These are phyloP conservation scores for Francoa sonchifolia DNA, from an alignment of 441 rosid species.

Conservation along the genomic window DNA sequence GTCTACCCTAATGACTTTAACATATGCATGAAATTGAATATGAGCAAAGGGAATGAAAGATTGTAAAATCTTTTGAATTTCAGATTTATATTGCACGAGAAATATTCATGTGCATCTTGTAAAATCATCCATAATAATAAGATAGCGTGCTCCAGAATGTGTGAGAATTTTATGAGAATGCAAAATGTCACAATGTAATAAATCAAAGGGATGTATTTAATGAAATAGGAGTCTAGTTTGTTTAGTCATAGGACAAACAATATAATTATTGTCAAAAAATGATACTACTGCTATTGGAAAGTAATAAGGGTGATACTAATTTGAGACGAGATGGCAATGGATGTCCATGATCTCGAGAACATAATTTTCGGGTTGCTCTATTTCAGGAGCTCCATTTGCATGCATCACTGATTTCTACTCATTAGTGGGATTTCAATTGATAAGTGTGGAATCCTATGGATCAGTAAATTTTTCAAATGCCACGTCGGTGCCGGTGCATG, in stretches of 20 bases:
- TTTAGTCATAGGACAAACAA: not conserved
- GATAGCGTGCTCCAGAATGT: not conserved
- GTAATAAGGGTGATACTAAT: too few relatives aligned
- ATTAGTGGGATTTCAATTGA: too few relatives aligned
- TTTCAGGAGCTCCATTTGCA: too few relatives aligned
- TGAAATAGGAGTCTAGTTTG: not conserved
- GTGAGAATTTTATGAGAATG: not conserved
- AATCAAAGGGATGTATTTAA: not conserved
- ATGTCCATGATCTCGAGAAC: too few relatives aligned
- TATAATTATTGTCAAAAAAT: too few relatives aligned
- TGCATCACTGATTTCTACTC: too few relatives aligned
- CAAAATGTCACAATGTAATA: not conserved
- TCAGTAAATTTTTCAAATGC: too few relatives aligned
- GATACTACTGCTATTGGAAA: too few relatives aligned
- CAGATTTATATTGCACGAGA: not conserved
- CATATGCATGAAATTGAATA: not conserved
- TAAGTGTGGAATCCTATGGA: too few relatives aligned
- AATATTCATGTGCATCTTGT: not conserved
- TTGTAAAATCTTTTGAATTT: not conserved
- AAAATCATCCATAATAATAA: not conserved
- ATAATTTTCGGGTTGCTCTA: too few relatives aligned
- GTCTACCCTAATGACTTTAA: not conserved
- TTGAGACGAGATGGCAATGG: too few relatives aligned
- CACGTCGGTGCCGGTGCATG: too few relatives aligned
- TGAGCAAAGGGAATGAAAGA: not conserved